These are phyloP conservation scores for Hypericum androsaemum DNA, from an alignment of 345 rosid genomes.

Conservation along the genomic window DNA sequence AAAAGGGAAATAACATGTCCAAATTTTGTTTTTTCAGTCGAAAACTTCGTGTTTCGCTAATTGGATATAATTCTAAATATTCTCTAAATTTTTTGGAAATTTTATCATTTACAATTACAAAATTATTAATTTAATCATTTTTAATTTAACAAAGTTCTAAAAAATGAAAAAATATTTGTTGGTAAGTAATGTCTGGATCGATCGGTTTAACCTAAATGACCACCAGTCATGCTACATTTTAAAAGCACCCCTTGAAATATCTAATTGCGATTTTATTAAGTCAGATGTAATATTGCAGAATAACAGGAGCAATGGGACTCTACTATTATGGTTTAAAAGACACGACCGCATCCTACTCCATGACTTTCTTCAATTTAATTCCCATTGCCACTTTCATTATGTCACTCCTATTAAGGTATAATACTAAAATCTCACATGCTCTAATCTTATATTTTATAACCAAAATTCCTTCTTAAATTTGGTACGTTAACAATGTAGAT, in stretches of 20 bases:
- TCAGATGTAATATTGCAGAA: conserved; percentile 15
- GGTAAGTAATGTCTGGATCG: too few species aligned
- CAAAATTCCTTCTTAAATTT: not conserved
- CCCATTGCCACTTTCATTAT: conserved; percentile 37
- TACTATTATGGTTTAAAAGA: conserved; percentile 37
- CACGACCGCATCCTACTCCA: conserved; percentile 38
- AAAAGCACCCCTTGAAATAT: not conserved
- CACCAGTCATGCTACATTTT: not conserved
- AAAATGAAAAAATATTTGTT: too few species aligned
- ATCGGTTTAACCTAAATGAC: not conserved
- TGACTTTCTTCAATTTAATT: conserved; percentile 30
- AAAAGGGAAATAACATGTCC: too few species aligned
- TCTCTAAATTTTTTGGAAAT: too few species aligned
- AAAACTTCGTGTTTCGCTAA: too few species aligned
- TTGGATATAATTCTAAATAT: too few species aligned
- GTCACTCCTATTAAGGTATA: conserved; percentile 26
- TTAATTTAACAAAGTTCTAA: too few species aligned
- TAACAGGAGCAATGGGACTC: conserved; percentile 33
- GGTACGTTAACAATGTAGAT: conserved; percentile 5
- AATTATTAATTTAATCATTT: too few species aligned
- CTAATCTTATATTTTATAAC: not conserved
- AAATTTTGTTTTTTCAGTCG: too few species aligned
- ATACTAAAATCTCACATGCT: not conserved
- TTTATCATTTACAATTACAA: too few species aligned
- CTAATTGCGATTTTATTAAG: not conserved